phyloP scores from a whole-genome alignment of 2,329 filamentous ascomycete species.

The Neodidymelliopsis sp. region DNA sequence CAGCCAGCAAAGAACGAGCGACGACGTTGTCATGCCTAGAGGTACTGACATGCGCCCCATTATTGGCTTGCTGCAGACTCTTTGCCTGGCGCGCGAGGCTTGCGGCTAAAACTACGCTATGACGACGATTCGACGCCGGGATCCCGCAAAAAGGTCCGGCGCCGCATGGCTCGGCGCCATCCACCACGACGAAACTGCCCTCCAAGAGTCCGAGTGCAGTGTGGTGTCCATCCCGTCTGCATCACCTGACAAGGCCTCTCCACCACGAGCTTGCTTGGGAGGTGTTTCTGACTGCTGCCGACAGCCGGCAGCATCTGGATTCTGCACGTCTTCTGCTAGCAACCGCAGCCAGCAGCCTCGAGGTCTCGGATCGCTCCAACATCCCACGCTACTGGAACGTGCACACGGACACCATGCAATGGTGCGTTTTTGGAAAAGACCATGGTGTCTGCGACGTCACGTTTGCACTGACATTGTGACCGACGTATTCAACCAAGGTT shows the following conservation, averaged over 20 bases:
- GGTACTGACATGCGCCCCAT: slow-evolving; percentile 11
- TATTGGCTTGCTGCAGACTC: slow-evolving; percentile 13
- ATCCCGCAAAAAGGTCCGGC: slow-evolving; percentile 4
- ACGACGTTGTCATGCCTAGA: too few species aligned
- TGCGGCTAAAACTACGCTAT: slow-evolving; percentile 12
- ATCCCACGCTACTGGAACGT: slow-evolving; percentile 4
- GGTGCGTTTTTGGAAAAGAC: slow-evolving; percentile 1
- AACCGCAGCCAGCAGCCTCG: not conserved
- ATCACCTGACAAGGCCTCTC: not conserved
- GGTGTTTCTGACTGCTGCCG: not conserved
- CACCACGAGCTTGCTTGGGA: not conserved
- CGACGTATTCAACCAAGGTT: not conserved
- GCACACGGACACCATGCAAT: not conserved
- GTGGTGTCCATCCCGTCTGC: not conserved
- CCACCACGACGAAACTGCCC: slow-evolving; percentile 5
- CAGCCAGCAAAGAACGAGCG: slow-evolving; percentile 1
- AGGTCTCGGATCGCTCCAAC: slow-evolving; percentile 5
- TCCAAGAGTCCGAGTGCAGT: slow-evolving; percentile 3
- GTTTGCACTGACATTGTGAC: not conserved
- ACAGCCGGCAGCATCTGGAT: not conserved
- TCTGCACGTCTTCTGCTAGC: not conserved
- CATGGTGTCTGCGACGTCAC: slow-evolving; percentile 6
- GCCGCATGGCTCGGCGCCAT: slow-evolving; percentile 11
- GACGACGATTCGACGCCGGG: slow-evolving; percentile 11
- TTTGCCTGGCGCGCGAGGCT: slow-evolving; percentile 17